Conservation (phyloP, 2,329 filamentous ascomycete genomes). For the Teratosphaeria zuluensis region DNA sequence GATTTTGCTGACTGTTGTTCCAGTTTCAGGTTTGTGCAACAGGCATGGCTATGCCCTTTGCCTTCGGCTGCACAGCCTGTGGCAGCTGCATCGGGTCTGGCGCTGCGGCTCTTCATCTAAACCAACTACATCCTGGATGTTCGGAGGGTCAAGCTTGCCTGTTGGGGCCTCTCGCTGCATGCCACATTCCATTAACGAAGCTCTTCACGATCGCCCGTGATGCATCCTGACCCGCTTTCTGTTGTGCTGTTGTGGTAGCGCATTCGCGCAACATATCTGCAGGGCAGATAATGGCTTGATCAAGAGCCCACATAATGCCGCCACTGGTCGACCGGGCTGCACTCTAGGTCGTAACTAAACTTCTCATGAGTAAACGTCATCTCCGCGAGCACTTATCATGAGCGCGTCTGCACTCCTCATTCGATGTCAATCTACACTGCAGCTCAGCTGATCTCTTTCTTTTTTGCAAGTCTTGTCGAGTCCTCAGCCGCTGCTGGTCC, state of each 20-base stretch:
- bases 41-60: neutral
- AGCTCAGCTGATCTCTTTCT: conserved; percentile 2
- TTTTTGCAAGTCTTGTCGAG: neutral
- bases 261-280: neutral
- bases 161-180: neutral
- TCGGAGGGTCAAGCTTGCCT: neutral
- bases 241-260: neutral
- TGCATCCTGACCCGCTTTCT: neutral
- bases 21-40: neutral
- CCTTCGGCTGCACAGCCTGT: neutral
- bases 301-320: neutral
- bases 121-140: neutral
- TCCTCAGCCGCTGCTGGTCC: neutral
- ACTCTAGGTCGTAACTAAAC: neutral
- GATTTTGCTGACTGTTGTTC: neutral
- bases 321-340: neutral
- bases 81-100: neutral
- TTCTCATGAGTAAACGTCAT: conserved; percentile 1
- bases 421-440: neutral
- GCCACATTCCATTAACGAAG: neutral
- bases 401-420: neutral
- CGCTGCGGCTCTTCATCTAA: neutral
- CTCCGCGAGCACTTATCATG: neutral
- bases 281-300: neutral
- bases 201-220: neutral